Base-by-base conservation (phyloP, 805 yeast species). In the Sporopachydermia lactativora region DNA sequence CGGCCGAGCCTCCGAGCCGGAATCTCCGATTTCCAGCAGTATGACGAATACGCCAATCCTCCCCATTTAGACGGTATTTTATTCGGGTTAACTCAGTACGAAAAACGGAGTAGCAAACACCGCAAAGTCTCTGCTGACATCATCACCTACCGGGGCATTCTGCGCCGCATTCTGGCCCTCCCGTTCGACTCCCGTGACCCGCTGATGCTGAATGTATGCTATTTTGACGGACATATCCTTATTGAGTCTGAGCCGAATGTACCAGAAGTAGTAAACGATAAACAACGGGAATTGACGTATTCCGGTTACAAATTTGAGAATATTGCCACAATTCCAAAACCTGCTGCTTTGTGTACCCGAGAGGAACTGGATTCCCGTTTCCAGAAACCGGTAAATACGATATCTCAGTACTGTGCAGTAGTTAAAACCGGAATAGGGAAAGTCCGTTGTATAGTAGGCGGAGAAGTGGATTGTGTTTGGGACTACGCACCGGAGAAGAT, bases 391-490 rank as follows among this genome's bases (percentile, higher is more conserved):
- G 86, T 82, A 4, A 76, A 71, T 52, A 81, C 76, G 52, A 75
- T 75, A 38, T 85, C 78, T 50, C 95, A 89, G 59, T 86, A 75
- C 53, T 65, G 80, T 37, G 70, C 84, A 1, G 79, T 89, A n/a
- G 88, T 88, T 4, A 70, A 72, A 49, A 79, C 96, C 0, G 94
- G 95, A 2, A 75, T 89, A 13, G 96, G 95, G 5, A 70, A 68
- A 37, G 69, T 75, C 15, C 73, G 71, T 46, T 59, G 85, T 36
- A 56, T 83, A 4, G 57, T 86, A 37, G 95, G 86, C 1, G 96
- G 95, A 2, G 97, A 92, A 60, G 83, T 89, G 15, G 97, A 89
- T 58, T 81, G 96, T 55, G 79, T 81, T 6, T 81, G 78, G 70
- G 96, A 86, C 55, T 84, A 73, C 51, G 71, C 77, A 47, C 85